Evolutionary conservation across 1,139 yeast genomes (phyloP).

Genomic region (Nematodospora anomalae): DNA sequence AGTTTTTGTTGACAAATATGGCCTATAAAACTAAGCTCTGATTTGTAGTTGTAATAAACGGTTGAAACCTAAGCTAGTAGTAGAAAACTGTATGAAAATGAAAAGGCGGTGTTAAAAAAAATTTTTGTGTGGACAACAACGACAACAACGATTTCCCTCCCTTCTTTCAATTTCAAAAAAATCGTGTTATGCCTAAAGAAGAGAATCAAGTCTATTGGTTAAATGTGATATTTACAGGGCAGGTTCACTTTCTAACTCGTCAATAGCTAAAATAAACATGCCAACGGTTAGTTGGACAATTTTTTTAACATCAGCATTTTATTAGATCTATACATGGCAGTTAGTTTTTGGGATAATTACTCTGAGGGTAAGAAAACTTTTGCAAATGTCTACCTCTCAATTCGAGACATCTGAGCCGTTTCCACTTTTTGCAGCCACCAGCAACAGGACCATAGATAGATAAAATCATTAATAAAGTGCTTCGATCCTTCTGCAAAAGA

Average conservation of each 20-base stretch:
- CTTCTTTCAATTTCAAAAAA: constrained; percentile 4
- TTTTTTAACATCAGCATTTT: background rate
- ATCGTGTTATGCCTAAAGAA: constrained; percentile 6
- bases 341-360: background rate
- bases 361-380: background rate
- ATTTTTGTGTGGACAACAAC: constrained; percentile 8
- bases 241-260: background rate
- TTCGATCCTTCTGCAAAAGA: no score
- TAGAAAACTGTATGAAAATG: background rate
- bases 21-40: no score
- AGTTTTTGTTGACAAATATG: no score
- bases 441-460: background rate
- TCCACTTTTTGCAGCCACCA: background rate
- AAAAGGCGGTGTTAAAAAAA: constrained; percentile 2
- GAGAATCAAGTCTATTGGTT: background rate
- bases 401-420: background rate
- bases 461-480: no score
- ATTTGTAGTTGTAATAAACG: no score
- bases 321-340: background rate
- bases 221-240: background rate
- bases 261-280: background rate
- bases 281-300: background rate
- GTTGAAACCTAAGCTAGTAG: background rate
- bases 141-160: constrained; percentile 6
- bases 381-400: background rate